Conservation (phyloP, 169 alveolate species). For the Eimeria sp. region DNA sequence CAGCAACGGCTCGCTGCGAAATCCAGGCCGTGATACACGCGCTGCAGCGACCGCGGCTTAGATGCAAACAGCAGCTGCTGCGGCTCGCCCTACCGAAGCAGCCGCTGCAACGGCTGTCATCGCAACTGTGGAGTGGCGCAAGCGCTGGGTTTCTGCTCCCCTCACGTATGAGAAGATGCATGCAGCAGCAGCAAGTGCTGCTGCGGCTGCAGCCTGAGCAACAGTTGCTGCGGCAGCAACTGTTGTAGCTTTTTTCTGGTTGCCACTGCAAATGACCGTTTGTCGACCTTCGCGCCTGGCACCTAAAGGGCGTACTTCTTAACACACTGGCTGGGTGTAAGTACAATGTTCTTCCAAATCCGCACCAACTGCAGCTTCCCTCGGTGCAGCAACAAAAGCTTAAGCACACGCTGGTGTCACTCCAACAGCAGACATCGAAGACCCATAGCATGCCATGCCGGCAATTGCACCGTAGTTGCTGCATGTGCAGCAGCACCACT, state of each 20-base stretch:
- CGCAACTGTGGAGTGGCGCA: neutral
- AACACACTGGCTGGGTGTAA: neutral
- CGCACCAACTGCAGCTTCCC: neutral
- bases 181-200: conserved; percentile 37
- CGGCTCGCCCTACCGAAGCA: neutral
- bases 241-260: conserved; percentile 10
- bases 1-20: conserved; percentile 42
- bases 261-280: conserved; percentile 16
- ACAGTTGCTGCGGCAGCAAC: conserved; percentile 12
- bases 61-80: neutral
- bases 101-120: conserved; percentile 10
- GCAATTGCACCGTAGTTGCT: neutral
- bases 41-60: neutral
- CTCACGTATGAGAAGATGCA: neutral
- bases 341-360: too few species aligned
- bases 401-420: neutral
- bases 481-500: neutral
- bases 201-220: conserved; percentile 39
- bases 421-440: neutral
- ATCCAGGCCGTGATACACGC: conserved; percentile 4
- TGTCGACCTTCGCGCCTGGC: conserved; percentile 23
- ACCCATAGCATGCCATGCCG: neutral
- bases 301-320: neutral
- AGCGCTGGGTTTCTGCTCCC: neutral
- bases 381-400: neutral